These are phyloP conservation scores for Choricystis sp. DNA, from an alignment of 139 green algal species.

Conservation along the genomic window DNA sequence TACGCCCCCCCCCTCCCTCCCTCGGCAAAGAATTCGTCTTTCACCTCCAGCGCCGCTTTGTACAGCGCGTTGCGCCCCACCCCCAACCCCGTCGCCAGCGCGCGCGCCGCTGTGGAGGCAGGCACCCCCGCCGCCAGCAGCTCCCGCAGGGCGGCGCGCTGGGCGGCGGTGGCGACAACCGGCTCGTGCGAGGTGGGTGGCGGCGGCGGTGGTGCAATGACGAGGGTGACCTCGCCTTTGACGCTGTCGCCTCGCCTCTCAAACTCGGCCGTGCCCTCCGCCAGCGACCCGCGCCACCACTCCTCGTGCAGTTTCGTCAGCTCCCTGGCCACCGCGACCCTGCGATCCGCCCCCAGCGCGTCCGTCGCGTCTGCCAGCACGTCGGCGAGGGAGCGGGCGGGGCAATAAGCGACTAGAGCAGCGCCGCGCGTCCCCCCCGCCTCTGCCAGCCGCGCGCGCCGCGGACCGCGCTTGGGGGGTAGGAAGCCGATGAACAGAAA, in stretches of 20 bases:
- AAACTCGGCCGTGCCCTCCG: slow-evolving; percentile 9
- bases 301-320: slow-evolving; percentile 83
- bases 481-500: slow-evolving; percentile 77
- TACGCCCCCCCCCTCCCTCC: too few relatives aligned
- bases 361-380: slow-evolving; percentile 40
- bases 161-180: too few relatives aligned
- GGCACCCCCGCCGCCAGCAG: neutral
- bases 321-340: slow-evolving; percentile 61
- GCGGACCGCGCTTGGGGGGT: slow-evolving; percentile 38
- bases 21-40: too few relatives aligned
- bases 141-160: neutral
- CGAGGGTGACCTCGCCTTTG: slow-evolving; percentile 46
- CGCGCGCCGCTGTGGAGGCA: too few relatives aligned
- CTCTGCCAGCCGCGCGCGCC: slow-evolving; percentile 21
- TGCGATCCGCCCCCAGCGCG: slow-evolving; percentile 34
- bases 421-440: slow-evolving; percentile 7
- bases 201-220: slow-evolving; percentile 17
- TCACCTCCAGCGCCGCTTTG: neutral
- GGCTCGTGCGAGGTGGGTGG: too few relatives aligned
- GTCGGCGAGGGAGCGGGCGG: slow-evolving; percentile 7
- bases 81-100: neutral
- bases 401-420: neutral
- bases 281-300: slow-evolving; percentile 41
- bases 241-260: slow-evolving; percentile 1
- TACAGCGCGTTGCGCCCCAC: neutral